These are phyloP conservation scores for Pholiota molesta DNA, from an alignment of 768 basidiomycete species.

Conservation along the genomic window DNA sequence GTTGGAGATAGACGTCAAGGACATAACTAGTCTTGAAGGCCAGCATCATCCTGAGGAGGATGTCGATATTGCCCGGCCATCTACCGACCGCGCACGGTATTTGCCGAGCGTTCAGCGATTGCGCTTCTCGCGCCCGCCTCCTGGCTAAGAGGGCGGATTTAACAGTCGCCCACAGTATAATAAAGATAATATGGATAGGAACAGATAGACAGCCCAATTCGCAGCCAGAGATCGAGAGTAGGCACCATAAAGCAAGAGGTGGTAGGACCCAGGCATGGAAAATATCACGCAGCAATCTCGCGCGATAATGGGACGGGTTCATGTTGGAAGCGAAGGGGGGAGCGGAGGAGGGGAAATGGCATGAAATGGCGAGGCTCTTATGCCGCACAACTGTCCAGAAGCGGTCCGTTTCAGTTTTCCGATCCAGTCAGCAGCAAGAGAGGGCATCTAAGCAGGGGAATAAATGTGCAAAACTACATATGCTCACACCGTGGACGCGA, in stretches of 20 bases:
- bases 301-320: constrained; percentile 50
- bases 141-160: constrained; percentile 37
- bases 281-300: constrained; percentile 52
- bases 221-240: constrained; percentile 29
- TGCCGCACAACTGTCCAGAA: background rate
- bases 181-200: constrained; percentile 42
- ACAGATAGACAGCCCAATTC: constrained; percentile 38
- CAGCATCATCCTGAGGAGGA: constrained; percentile 57
- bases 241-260: constrained; percentile 34
- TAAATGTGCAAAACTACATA: constrained; percentile 18
- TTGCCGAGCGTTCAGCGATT: constrained; percentile 48
- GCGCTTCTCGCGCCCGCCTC: constrained; percentile 46
- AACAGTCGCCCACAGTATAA: constrained; percentile 41
- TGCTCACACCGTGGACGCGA: constrained; percentile 6
- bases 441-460: constrained; percentile 8
- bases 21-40: constrained; percentile 63
- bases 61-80: constrained; percentile 81
- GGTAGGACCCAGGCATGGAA: constrained; percentile 43
- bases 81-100: constrained; percentile 65
- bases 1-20: constrained; percentile 61
- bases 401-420: background rate
- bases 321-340: constrained; percentile 27
- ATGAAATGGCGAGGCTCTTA: background rate
- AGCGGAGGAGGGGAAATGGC: background rate
- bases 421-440: background rate